Conservation (phyloP, 1,284 basidiomycete genomes). For the Boletus holoroseus region DNA sequence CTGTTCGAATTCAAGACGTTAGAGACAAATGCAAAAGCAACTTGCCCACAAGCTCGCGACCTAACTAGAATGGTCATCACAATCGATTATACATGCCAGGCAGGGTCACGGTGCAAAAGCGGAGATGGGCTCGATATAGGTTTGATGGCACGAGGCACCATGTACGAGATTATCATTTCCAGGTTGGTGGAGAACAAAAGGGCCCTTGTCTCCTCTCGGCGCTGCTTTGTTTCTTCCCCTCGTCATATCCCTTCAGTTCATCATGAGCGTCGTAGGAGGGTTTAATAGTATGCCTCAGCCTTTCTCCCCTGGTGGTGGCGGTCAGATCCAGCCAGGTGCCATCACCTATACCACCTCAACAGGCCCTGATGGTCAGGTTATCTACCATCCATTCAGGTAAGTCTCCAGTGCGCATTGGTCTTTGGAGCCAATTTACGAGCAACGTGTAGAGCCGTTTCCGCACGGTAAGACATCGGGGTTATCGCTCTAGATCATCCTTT, state of each 20-base stretch:
- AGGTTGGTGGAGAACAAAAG: conserved; percentile 24
- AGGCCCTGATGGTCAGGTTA: conserved; percentile 51
- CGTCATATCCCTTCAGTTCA: conserved; percentile 10
- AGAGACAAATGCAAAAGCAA: neutral
- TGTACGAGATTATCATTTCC: conserved; percentile 17
- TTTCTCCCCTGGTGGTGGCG: conserved; percentile 30
- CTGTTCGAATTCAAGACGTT: neutral
- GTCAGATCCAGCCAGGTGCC: conserved; percentile 49
- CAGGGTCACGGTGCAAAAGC: conserved; percentile 14
- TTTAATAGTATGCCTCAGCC: conserved; percentile 27
- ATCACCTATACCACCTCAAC: conserved; percentile 64
- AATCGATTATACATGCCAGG: conserved; percentile 3
- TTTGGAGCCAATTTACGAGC: conserved; percentile 18
- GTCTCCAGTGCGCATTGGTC: conserved; percentile 21
- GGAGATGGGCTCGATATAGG: conserved; percentile 34
- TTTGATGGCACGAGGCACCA: conserved; percentile 26
- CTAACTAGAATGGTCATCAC: neutral
- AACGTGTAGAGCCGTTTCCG: conserved; percentile 54
- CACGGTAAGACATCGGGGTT: conserved; percentile 43
- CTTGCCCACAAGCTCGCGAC: neutral
- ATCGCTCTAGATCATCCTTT: conserved; percentile 4
- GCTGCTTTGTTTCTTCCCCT: conserved; percentile 12
- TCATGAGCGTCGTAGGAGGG: conserved; percentile 22
- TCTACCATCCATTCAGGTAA: conserved; percentile 69
- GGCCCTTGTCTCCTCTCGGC: conserved; percentile 6